Percentiles rank a stretch among this genome's conserved stretches.
Conservation (phyloP, 1,284 basidiomycete species). For the Naganishia sp. region DNA sequence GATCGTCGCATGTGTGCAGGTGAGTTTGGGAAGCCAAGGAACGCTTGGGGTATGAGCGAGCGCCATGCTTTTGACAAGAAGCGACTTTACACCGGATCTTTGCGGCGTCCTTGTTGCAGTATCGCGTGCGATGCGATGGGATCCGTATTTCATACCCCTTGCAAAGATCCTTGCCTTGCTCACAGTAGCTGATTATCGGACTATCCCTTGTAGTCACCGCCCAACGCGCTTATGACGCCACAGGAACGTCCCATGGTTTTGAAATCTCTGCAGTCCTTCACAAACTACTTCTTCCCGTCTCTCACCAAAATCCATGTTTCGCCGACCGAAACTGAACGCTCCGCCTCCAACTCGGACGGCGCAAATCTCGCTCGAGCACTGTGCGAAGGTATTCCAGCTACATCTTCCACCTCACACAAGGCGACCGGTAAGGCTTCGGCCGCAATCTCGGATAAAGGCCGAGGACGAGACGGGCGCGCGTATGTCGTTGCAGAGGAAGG, state of each 20-base stretch:
- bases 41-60: too few species aligned
- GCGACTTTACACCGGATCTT: too few species aligned
- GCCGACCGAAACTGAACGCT: conserved; percentile 61
- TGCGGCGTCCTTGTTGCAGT: too few species aligned
- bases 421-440: conserved; percentile 4
- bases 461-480: conserved; percentile 71
- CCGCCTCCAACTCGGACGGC: conserved; percentile 53
- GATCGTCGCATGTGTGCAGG: conserved; percentile 62
- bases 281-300: conserved; percentile 91
- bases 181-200: too few species aligned
- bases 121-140: too few species aligned
- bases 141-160: too few species aligned
- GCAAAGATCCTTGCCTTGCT: background rate
- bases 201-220: conserved; percentile 41
- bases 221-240: conserved; percentile 57
- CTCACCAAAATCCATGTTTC: conserved; percentile 62
- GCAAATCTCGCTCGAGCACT: conserved; percentile 68
- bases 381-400: conserved; percentile 71
- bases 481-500: conserved; percentile 74
- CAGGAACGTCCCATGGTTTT: conserved; percentile 63
- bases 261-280: conserved; percentile 87
- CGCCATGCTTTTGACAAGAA: too few species aligned
- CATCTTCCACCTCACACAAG: background rate
- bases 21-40: conserved; percentile 33
- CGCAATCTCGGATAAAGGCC: conserved; percentile 28